phyloP scores from a whole-genome alignment of 2,329 filamentous ascomycete species.

The Ceratocystis albifundus region DNA sequence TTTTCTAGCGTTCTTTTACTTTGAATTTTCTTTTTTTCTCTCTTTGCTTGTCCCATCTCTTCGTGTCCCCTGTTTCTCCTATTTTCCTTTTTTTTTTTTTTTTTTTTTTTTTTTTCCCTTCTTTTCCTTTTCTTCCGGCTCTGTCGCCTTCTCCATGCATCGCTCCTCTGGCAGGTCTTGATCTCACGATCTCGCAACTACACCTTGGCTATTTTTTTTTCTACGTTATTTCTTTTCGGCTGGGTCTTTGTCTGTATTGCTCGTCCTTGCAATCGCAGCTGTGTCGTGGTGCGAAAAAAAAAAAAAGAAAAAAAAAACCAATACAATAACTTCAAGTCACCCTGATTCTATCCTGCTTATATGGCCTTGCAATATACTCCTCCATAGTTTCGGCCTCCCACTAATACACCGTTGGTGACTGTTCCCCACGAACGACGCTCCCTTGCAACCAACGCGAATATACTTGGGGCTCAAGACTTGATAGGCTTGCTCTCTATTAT shows the following conservation, averaged over 20 bases:
- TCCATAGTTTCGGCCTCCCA: neutral
- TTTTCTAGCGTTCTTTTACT: constrained; percentile 9
- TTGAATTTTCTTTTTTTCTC: neutral
- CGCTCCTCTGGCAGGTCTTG: constrained; percentile 12
- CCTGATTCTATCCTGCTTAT: neutral
- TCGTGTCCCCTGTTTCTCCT: too few relatives aligned
- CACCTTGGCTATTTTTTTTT: neutral
- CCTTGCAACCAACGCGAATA: neutral
- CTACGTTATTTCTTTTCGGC: neutral
- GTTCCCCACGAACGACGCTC: neutral
- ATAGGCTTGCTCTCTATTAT: neutral
- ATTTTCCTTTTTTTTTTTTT: neutral
- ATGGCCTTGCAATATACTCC: neutral
- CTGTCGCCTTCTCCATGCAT: neutral
- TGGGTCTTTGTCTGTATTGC: neutral
- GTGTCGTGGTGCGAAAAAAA: too few relatives aligned
- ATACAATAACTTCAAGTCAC: neutral
- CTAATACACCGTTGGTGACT: neutral
- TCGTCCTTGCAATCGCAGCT: neutral
- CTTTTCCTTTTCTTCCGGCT: neutral
- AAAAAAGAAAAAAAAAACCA: too few relatives aligned
- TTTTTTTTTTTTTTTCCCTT: neutral
- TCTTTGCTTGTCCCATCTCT: neutral
- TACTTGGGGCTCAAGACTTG: neutral
- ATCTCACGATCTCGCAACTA: constrained; percentile 4